These are phyloP conservation scores for Blastobotrys parvus DNA, from an alignment of 805 yeast genomes.

Conservation along the genomic window DNA sequence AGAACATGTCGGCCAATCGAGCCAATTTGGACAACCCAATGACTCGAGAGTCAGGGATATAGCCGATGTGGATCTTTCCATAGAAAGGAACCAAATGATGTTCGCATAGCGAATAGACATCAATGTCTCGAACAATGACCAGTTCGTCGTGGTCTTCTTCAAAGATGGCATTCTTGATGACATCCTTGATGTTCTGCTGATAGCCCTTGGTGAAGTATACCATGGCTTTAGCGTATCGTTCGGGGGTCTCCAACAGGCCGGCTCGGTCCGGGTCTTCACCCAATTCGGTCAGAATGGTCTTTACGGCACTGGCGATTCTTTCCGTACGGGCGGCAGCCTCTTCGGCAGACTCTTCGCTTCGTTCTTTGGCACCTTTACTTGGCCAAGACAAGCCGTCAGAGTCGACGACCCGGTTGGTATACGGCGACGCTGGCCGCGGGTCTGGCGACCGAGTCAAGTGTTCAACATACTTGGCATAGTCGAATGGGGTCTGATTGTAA, in stretches of 20 bases:
- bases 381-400: constrained; percentile 95
- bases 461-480: constrained; percentile 18
- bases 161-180: constrained; percentile 88
- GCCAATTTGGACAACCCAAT: constrained; percentile 91
- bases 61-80: constrained; percentile 97
- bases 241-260: constrained; percentile 90
- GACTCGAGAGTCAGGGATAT: constrained; percentile 89
- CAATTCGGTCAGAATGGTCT: constrained; percentile 59
- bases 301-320: constrained; percentile 81
- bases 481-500: no score
- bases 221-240: constrained; percentile 94
- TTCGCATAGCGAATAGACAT: constrained; percentile 86
- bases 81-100: constrained; percentile 96
- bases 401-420: constrained; percentile 81
- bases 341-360: constrained; percentile 62
- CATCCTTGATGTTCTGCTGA: constrained; percentile 87
- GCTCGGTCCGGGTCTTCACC: constrained; percentile 90
- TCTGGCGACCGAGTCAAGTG: constrained; percentile 17
- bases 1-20: constrained; percentile 92
- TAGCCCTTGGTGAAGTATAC: constrained; percentile 92
- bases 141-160: constrained; percentile 98
- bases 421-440: constrained; percentile 57
- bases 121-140: constrained; percentile 96
- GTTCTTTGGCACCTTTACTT: constrained; percentile 66
- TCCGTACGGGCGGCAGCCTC: constrained; percentile 58